Conservation (phyloP, 2,329 filamentous ascomycete species). For the Aspergillus novoparasiticus region DNA sequence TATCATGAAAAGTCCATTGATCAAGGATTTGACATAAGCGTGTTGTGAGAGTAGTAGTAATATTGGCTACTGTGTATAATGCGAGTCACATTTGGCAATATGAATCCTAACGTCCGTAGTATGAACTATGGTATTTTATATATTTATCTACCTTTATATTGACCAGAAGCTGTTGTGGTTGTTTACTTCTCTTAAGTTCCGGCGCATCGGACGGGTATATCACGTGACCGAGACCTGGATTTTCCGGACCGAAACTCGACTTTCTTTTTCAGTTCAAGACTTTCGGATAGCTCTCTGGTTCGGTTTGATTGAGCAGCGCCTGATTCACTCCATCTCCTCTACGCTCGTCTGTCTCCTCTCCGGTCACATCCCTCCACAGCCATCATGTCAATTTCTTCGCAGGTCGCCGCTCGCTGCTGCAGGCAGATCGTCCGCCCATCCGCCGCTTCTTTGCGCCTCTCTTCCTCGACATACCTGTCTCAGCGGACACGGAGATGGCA, state of each 20-base stretch:
- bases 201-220: background rate
- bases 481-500: slow-evolving; percentile 72
- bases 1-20: slow-evolving; percentile 32
- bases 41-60: slow-evolving; percentile 8
- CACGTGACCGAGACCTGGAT: slow-evolving; percentile 36
- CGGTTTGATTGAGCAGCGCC: slow-evolving; percentile 6
- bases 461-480: slow-evolving; percentile 42
- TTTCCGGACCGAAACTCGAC: slow-evolving; percentile 34
- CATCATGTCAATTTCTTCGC: slow-evolving; percentile 45
- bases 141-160: background rate
- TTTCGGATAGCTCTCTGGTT: slow-evolving; percentile 17
- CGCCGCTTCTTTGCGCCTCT: slow-evolving; percentile 42
- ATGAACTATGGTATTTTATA: background rate
- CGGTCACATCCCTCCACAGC: slow-evolving; percentile 4
- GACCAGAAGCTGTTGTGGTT: background rate
- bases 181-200: background rate
- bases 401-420: slow-evolving; percentile 46
- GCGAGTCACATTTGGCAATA: background rate
- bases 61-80: slow-evolving; percentile 8
- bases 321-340: slow-evolving; percentile 9
- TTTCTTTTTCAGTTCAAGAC: slow-evolving; percentile 30
- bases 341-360: background rate
- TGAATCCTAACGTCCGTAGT: background rate
- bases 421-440: slow-evolving; percentile 45
- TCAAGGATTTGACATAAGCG: slow-evolving; percentile 6